Evolutionary conservation across 1,139 yeast species (phyloP), one percentile per base, ranked within the genome.

Genomic region (Blastobotrys buckinghamii): DNA sequence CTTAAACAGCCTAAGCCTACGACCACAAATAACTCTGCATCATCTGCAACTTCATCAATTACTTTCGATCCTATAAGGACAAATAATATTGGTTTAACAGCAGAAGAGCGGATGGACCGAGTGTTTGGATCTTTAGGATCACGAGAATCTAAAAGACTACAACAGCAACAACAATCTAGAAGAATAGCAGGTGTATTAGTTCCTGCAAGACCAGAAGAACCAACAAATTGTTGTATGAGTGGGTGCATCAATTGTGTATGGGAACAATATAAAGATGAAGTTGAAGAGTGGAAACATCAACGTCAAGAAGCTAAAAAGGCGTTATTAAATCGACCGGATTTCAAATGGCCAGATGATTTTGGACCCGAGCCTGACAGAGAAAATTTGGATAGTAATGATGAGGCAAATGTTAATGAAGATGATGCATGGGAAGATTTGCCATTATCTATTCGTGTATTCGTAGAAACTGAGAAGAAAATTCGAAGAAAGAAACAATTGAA

Each of bases 171-270:
- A 2, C 53, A 58, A 38, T 60, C 69, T 1, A 56, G 68, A 29
- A 53, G 56, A 6, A 64, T 90, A 6, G 90, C 81, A 0, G 97
- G 97, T 0, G 70, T 90, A 0, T 65, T 64, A 2, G 95, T 92
- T 0, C 96, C 96, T 2, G 79, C 77, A 16, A 76, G 75, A 60
- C 98, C 98, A 1, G 73, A 71, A 6, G 96, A 88, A 59, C 97
- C 97, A 2, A 95, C 89, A 59, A 89, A 90, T 65, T 92, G 98
- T 65, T 92, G 98, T 65, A 89, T 89, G 96, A 83, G 95, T 55
- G 98, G 98, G 1, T 92, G 98, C 65, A 81, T 88, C 37, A 87
- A 90, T 66, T 92, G 98, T 67, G 97, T 92, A 1, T 92, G 97
- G 97, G 97, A 90, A 59, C 70, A 86, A 50, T 92, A 79, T 65